Evolutionary conservation across 2,329 filamentous ascomycete genomes (phyloP), one percentile per base, ranked within the genome.

Genomic region (Plectosphaerella plurivora): DNA sequence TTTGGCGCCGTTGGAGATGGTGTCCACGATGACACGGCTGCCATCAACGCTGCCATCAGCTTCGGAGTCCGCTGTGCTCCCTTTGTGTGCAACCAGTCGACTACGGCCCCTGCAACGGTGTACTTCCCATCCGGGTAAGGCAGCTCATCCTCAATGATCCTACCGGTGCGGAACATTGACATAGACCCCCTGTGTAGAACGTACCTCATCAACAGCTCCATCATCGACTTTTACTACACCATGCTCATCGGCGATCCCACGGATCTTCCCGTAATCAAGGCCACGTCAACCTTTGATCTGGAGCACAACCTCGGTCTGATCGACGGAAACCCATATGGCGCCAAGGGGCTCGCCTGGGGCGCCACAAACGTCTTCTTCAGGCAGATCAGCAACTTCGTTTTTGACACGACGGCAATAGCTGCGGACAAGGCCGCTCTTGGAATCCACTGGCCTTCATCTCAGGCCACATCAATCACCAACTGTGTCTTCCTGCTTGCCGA

Each of bases 151-250:
- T 4, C 1, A 1, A 11, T 6, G 7, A 2, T 12, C 9, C 18
- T 48, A 4, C 6, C 5, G 14, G 3, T 2, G 18, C 9, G 6
- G 14, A 11, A 24, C 10, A 9, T n/a, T 45, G 11, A 51, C 5
- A 9, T 5, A 1, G 5, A 15, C 9, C 45, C 28, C 22, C 10
- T 7, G 9, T 4, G 3, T 35, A 70, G 68, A 45, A 91, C 86
- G 3, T 94, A 93, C 63, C 61, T 86, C 5, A 83, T 93, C 55
- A 87, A 81, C 49, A 77, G 74, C 57, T 87, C 89, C 6, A 83
- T 94, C 54, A 70, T 88, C 42, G 83, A 88, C 64, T 84, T 86
- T 69, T 94, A 92, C 72, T 90, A 91, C 65, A 91, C 89, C 1
- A 86, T 90, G 66, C 77, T 94, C 55, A 78, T 91, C 28, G 89